A percentile compares a stretch with the other conserved stretches of the same genome.
phyloP scores from a whole-genome alignment of 1,284 basidiomycete genomes.

The Somion occarium region DNA sequence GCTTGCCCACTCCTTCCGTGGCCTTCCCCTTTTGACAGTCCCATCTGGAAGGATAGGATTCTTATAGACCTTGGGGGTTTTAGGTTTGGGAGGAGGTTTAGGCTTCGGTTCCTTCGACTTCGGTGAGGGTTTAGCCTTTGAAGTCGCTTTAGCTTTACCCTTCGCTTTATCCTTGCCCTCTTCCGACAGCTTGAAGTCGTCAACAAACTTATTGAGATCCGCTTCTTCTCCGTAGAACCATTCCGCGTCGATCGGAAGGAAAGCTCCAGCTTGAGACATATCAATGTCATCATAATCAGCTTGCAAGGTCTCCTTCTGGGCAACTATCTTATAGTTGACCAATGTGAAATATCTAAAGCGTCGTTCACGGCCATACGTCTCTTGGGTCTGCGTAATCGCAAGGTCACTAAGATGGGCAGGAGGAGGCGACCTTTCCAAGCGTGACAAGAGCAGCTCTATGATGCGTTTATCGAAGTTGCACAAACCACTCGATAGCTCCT shows the following conservation, averaged over 20 bases:
- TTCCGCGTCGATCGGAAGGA: constrained; percentile 35
- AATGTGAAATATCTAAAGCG: constrained; percentile 76
- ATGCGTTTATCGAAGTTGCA: constrained; percentile 74
- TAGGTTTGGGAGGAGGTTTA: constrained; percentile 3
- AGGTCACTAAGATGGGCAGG: constrained; percentile 69
- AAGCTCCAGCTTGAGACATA: constrained; percentile 48
- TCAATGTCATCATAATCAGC: constrained; percentile 41
- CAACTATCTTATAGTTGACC: constrained; percentile 50
- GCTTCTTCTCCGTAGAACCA: constrained; percentile 50
- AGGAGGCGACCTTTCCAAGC: constrained; percentile 57
- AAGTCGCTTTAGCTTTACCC: not conserved
- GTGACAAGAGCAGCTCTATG: constrained; percentile 68
- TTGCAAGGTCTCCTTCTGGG: constrained; percentile 56
- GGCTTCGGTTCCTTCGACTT: constrained; percentile 11
- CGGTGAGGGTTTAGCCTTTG: constrained; percentile 4
- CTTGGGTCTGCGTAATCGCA: constrained; percentile 61
- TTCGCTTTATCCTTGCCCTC: not conserved
- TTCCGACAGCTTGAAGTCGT: constrained; percentile 34
- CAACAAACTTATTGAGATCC: constrained; percentile 42
- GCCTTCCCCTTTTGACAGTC: constrained; percentile 24
- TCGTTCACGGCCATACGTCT: constrained; percentile 75
- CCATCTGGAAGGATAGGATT: constrained; percentile 25
- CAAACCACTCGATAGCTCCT: constrained; percentile 67
- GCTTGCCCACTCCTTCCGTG: constrained; percentile 16
- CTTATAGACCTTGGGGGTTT: constrained; percentile 14